Evolutionary conservation across 805 yeast genomes (phyloP), one percentile per base, ranked within the genome.

Genomic region (Osmozyma mogii): DNA sequence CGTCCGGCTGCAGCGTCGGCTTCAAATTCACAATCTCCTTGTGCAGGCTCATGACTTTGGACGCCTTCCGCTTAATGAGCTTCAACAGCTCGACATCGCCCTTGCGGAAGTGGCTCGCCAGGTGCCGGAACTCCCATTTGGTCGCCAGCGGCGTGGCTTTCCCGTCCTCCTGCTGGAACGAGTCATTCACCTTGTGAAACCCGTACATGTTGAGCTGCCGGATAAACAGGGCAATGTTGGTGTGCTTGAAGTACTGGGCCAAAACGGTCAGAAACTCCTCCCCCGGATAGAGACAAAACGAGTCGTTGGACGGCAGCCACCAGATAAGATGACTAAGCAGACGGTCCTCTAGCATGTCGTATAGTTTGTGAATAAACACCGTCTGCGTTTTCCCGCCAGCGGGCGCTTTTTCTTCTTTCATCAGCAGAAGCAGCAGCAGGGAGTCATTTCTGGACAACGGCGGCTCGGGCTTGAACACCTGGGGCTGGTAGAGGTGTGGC

Each of bases 101-200:
- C 30, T 84, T 78, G 41, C 74, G 70, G 58, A 88, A 88, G 36
- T 70, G 68, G 20, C 81, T 84, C 3, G 84, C 76, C 16, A 83
- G 73, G 51, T 88, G 97, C 34, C 78, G 76, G 56, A 88, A 88
- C 58, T 89, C 96, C 97, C 97, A 88, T 27, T 44, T 43, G 31
- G 42, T 38, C 28, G 42, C 29, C 17, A 43, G 36, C 21, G 48
- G 54, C 32, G 29, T 30, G 17, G 38, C 24, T 29, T 15, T 36
- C 27, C 41, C 36, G 13, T 40, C 47, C 24, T 47, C 46, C 30
- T 35, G 43, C 32, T 54, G 58, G 40, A 58, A 61, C 24, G 50
- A 49, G 34, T 59, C 67, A 41, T 60, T 62, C 20, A 62, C 67
- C 42, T 62, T 62, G 37, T 62, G 68, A 43, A 62, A 62, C 18